Evolutionary conservation across 116 monocot genomes (phyloP).

Genomic region (Posidonia oceanica): DNA sequence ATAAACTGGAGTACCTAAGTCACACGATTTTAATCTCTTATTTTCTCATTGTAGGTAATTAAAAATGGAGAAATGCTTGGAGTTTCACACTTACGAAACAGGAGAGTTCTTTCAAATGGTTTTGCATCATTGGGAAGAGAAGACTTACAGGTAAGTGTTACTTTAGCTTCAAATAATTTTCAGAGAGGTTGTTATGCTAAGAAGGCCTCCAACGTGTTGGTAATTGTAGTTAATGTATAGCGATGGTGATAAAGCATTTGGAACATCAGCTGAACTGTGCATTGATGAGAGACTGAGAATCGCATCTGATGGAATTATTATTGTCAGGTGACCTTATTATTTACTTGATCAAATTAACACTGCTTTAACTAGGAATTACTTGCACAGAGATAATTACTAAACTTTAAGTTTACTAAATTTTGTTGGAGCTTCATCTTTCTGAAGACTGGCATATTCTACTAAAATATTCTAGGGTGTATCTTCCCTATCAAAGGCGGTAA

Average conservation of each 20-base stretch:
- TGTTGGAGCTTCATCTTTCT: too few relatives aligned
- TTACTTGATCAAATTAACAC: background rate
- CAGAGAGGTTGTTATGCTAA: background rate
- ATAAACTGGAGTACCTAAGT: background rate
- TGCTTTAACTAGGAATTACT: too few relatives aligned
- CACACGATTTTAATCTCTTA: background rate
- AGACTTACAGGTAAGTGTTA: slow-evolving; percentile 51
- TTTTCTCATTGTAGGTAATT: slow-evolving; percentile 49
- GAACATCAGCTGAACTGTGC: slow-evolving; percentile 81
- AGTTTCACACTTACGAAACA: slow-evolving; percentile 93
- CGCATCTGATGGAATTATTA: slow-evolving; percentile 85
- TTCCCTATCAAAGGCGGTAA: too few relatives aligned
- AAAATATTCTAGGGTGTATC: too few relatives aligned
- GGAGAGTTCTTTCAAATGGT: slow-evolving; percentile 93
- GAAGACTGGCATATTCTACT: too few relatives aligned
- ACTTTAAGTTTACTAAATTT: too few relatives aligned
- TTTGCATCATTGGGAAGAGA: slow-evolving; percentile 73
- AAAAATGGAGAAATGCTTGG: slow-evolving; percentile 99
- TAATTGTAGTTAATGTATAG: slow-evolving; percentile 83
- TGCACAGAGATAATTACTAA: too few relatives aligned
- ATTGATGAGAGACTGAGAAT: slow-evolving; percentile 92
- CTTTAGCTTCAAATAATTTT: background rate
- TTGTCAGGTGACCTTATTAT: slow-evolving; percentile 65
- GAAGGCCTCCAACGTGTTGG: background rate
- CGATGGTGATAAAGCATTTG: slow-evolving; percentile 98